Base-by-base conservation (phyloP, 805 yeast genomes). In the Monosporozyma siamensis region DNA sequence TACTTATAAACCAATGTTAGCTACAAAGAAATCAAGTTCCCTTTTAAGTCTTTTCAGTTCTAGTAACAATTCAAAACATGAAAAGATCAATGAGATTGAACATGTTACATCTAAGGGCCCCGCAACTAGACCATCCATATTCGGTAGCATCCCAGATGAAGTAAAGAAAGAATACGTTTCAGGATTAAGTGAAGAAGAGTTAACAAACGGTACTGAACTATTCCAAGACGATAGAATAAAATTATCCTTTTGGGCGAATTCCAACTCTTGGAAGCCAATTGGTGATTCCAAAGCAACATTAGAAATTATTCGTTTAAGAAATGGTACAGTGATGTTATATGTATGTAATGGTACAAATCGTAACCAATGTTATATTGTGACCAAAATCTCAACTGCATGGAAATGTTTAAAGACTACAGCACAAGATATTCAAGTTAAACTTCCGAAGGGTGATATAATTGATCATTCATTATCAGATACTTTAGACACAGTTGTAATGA, bases 381-480 rank as follows among this genome's bases (percentile, higher is more conserved):
- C 54, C 1, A 38, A 40, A 2, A 42, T 61, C 6, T 36, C 54
- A 2, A 11, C 48, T 2, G 42, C 40, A 7, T 57, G 63, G 60
- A 53, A 45, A 26, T 43, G 48, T 20, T 35, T 44, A 4, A 55
- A 49, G 39, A 48, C 62, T 4, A 53, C 64, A 1, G 65, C 64
- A 3, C 59, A 53, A 34, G 65, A 61, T 45, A 40, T 59, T 18
- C 65, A 61, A 41, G 26, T 59, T 5, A 40, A 47, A 12, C 40
- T 59, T 4, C 54, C 61, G 0, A 7, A 43, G 2, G 21, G 34
- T 2, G 45, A 48, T 38, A 32, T 50, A n/a, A 21, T 55, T 9
- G 39, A 41, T 6, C 44, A 47, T 24, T 27, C 37, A 7, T 22
- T 52, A 3, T 45, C 52, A 6, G 38, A 31, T 11, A 7, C 9